Percentiles rank a stretch among this genome's conserved stretches.
Conservation (phyloP, 2,329 filamentous ascomycete genomes). For the Xylaria sp. region DNA sequence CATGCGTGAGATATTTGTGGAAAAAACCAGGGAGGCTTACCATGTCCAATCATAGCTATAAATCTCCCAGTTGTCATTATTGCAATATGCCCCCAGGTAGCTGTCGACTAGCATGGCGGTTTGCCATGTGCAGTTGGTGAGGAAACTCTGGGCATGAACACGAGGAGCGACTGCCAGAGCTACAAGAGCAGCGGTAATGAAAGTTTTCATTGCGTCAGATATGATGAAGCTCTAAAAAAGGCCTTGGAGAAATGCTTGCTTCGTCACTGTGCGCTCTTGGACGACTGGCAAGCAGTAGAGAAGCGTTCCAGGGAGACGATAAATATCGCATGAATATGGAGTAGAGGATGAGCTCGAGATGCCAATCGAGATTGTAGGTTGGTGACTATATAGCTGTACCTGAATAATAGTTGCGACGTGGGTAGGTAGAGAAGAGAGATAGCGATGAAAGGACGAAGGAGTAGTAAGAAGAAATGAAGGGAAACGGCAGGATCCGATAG, state of each 20-base stretch:
- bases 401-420: not conserved
- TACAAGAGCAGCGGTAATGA: conserved; percentile 30
- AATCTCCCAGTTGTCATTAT: conserved; percentile 50
- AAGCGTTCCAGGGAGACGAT: not conserved
- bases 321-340: not conserved
- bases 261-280: not conserved
- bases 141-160: conserved; percentile 48
- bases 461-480: not conserved
- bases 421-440: too few species aligned
- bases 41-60: conserved; percentile 56
- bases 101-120: conserved; percentile 49
- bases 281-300: not conserved
- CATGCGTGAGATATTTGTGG: not conserved
- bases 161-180: conserved; percentile 46
- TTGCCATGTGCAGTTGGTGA: conserved; percentile 52
- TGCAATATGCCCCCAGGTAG: conserved; percentile 55
- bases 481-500: not conserved
- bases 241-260: not conserved
- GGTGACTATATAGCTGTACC: not conserved
- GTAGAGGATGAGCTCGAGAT: not conserved
- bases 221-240: not conserved
- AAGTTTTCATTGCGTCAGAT: conserved; percentile 20
- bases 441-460: not conserved
- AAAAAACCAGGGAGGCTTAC: conserved; percentile 40
- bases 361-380: not conserved